Conservation (phyloP, 2,329 filamentous ascomycete genomes). For the Allantophomopsis cytisporea region DNA sequence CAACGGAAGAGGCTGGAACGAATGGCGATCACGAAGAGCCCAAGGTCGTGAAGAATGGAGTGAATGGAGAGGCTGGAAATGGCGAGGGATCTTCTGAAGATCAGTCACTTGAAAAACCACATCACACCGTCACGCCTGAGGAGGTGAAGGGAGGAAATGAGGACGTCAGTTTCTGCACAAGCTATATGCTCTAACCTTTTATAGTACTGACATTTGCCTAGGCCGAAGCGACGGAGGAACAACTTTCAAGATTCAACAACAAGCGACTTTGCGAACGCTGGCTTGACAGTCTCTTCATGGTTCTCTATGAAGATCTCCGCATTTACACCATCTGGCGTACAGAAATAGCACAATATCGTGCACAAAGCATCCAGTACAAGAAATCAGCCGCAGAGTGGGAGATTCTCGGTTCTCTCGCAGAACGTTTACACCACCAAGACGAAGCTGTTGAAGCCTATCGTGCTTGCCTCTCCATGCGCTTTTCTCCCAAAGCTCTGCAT, state of each 20-base stretch:
- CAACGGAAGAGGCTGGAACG: conserved; percentile 17
- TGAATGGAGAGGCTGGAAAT: conserved; percentile 12
- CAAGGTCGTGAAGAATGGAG: conserved; percentile 6
- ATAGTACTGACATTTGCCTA: conserved; percentile 18
- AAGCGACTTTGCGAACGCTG: conserved; percentile 95
- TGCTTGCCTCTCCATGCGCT: conserved; percentile 73
- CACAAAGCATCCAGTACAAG: conserved; percentile 89
- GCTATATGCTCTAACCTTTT: neutral
- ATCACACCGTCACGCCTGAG: conserved; percentile 63
- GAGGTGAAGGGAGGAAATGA: conserved; percentile 65
- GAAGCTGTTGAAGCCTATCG: conserved; percentile 91
- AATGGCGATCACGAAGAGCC: conserved; percentile 9
- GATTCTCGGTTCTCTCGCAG: conserved; percentile 83
- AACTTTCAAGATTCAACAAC: conserved; percentile 86
- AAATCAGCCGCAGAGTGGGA: conserved; percentile 98
- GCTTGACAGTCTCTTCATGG: conserved; percentile 99
- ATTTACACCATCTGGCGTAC: conserved; percentile 99
- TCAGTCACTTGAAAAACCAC: conserved; percentile 58
- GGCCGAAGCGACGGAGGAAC: conserved; percentile 51
- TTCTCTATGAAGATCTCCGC: conserved; percentile 91
- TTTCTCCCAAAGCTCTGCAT: conserved; percentile 83
- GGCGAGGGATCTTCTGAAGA: conserved; percentile 8
- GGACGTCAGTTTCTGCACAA: conserved; percentile 33
- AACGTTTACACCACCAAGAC: conserved; percentile 81
- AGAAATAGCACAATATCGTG: conserved; percentile 89